Evolutionary conservation across 495 filamentous ascomycete genomes (phyloP).

Genomic region (Aspergillus panamensis): DNA sequence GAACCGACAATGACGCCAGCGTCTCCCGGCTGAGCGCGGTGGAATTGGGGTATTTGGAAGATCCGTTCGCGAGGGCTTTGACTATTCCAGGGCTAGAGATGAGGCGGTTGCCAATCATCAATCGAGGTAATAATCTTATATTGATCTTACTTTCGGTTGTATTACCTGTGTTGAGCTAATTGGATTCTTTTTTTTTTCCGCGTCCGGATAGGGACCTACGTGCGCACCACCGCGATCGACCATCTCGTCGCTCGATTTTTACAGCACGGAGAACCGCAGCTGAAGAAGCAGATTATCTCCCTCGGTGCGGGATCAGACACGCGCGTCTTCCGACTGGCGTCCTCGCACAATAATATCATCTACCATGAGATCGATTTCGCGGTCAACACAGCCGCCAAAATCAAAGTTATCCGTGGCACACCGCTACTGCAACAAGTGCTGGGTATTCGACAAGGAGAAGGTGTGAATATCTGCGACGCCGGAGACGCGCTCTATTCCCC

Average conservation of each 20-base stretch:
- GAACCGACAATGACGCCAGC: constrained; percentile 89
- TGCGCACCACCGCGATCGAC: constrained; percentile 85
- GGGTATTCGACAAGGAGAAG: constrained; percentile 12
- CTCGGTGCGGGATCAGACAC: constrained; percentile 95
- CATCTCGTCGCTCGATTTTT: constrained; percentile 72
- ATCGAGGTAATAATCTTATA: constrained; percentile 60
- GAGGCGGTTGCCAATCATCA: constrained; percentile 82
- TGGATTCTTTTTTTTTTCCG: no score
- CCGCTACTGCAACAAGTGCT: constrained; percentile 34
- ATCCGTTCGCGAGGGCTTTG: constrained; percentile 71
- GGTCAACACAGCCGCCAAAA: constrained; percentile 64
- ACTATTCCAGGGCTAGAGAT: constrained; percentile 43
- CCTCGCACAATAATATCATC: constrained; percentile 47
- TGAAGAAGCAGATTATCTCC: constrained; percentile 79
- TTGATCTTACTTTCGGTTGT: not conserved
- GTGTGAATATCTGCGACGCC: constrained; percentile 35
- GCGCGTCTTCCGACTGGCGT: constrained; percentile 66
- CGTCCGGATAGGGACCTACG: constrained; percentile 71
- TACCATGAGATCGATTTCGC: constrained; percentile 96
- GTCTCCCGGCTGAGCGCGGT: constrained; percentile 86
- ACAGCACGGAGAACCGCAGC: constrained; percentile 11
- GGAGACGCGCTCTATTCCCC: constrained; percentile 43
- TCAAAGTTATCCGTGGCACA: constrained; percentile 46
- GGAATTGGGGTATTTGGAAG: constrained; percentile 77
- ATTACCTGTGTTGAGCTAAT: not conserved